These are phyloP conservation scores for Aspergillus mulundensis DNA, from an alignment of 495 filamentous ascomycete genomes.

Conservation along the genomic window DNA sequence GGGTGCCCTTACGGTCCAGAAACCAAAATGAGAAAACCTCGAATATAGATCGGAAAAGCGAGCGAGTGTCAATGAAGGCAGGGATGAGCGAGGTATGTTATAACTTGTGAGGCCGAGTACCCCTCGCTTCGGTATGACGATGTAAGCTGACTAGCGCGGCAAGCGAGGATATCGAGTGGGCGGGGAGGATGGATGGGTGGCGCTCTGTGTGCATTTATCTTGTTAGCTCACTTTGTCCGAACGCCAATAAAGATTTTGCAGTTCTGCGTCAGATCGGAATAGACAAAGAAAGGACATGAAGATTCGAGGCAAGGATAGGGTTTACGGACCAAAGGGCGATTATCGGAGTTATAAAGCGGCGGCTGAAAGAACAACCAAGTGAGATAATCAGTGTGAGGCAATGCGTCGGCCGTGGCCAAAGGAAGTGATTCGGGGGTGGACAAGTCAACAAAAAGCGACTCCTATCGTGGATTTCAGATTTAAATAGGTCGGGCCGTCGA, in stretches of 20 bases:
- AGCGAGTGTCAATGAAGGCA: not conserved
- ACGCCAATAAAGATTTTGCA: not conserved
- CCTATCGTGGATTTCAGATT: slow-evolving; percentile 20
- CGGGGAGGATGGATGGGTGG: not conserved
- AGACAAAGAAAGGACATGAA: slow-evolving; percentile 3
- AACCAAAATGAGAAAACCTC: not conserved
- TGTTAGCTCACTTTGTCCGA: not conserved
- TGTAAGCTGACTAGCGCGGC: slow-evolving; percentile 6
- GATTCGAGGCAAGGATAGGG: not conserved
- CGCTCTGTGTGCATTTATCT: not conserved
- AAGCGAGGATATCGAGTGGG: not conserved
- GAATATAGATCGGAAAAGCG: not conserved
- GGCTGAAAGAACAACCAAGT: not conserved
- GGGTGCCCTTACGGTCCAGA: slow-evolving; percentile 23
- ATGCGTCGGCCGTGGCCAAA: slow-evolving; percentile 5
- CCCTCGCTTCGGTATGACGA: slow-evolving; percentile 8
- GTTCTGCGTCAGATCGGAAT: not conserved
- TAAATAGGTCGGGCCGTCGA: slow-evolving; percentile 15
- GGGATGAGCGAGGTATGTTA: not conserved
- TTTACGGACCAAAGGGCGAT: slow-evolving; percentile 2
- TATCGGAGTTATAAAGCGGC: not conserved
- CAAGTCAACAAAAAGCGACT: slow-evolving; percentile 15
- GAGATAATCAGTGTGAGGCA: not conserved
- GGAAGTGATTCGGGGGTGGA: slow-evolving; percentile 17
- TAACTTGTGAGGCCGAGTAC: not conserved